Conservation (phyloP, 2,329 filamentous ascomycete genomes). For the Arthrobotrys entomopaga region DNA sequence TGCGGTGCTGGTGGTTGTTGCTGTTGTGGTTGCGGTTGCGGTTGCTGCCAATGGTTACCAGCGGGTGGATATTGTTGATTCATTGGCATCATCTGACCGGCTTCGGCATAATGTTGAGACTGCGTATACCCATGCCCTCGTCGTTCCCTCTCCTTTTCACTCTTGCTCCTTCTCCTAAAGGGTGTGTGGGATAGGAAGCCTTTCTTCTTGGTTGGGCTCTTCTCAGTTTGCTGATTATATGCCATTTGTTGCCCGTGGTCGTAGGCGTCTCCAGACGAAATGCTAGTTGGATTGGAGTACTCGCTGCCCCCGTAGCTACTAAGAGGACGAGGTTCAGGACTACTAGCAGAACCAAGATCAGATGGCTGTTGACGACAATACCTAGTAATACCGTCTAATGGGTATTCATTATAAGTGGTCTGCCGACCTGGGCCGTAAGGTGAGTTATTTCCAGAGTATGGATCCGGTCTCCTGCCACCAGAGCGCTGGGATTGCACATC, state of each 20-base stretch:
- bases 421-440: slow-evolving; percentile 44
- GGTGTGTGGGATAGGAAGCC: slow-evolving; percentile 94
- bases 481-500: slow-evolving; percentile 23
- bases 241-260: slow-evolving; percentile 74
- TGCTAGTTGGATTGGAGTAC: slow-evolving; percentile 79
- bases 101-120: slow-evolving; percentile 61
- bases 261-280: slow-evolving; percentile 54
- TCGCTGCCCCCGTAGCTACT: slow-evolving; percentile 92
- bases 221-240: slow-evolving; percentile 76
- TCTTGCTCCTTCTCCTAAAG: slow-evolving; percentile 89
- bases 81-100: slow-evolving; percentile 30
- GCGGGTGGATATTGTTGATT: slow-evolving; percentile 29
- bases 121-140: slow-evolving; percentile 56
- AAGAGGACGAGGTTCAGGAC: slow-evolving; percentile 74
- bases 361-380: slow-evolving; percentile 76
- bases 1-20: slow-evolving; percentile 18
- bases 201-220: slow-evolving; percentile 76
- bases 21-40: not conserved
- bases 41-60: slow-evolving; percentile 33
- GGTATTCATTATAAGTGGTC: slow-evolving; percentile 87
- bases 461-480: slow-evolving; percentile 25
- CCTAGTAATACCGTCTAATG: slow-evolving; percentile 96
- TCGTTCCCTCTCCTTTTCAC: slow-evolving; percentile 65
- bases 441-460: slow-evolving; percentile 33
- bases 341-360: slow-evolving; percentile 75